Conservation (phyloP, 495 filamentous ascomycete species). For the Trichoderma virens region DNA sequence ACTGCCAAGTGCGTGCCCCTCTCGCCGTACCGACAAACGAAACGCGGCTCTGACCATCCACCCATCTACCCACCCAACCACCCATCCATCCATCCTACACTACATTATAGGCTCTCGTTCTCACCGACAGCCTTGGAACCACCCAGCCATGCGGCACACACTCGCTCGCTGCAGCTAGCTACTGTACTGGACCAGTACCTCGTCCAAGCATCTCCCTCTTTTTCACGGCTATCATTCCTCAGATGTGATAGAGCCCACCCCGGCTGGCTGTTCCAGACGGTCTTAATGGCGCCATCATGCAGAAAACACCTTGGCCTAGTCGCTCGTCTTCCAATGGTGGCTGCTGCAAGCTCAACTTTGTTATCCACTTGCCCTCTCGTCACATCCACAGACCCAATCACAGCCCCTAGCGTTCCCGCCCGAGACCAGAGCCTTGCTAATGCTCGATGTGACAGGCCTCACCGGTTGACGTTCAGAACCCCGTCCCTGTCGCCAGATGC, state of each 20-base stretch:
- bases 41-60: no score
- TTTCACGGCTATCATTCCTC: neutral
- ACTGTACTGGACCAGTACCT: no score
- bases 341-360: neutral
- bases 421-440: constrained; percentile 6
- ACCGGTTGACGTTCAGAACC: neutral
- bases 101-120: no score
- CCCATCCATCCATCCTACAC: no score
- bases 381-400: neutral
- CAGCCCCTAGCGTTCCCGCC: neutral
- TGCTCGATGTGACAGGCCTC: neutral
- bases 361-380: neutral
- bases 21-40: no score
- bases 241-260: neutral
- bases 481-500: neutral
- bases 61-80: no score
- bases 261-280: constrained; percentile 30
- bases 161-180: no score
- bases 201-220: no score
- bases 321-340: neutral
- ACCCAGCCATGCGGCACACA: no score
- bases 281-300: constrained; percentile 34
- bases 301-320: constrained; percentile 11
- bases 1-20: no score
- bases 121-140: no score